These are phyloP conservation scores for Flaveria linearis DNA, from an alignment of 129 eudicot species.

Conservation along the genomic window DNA sequence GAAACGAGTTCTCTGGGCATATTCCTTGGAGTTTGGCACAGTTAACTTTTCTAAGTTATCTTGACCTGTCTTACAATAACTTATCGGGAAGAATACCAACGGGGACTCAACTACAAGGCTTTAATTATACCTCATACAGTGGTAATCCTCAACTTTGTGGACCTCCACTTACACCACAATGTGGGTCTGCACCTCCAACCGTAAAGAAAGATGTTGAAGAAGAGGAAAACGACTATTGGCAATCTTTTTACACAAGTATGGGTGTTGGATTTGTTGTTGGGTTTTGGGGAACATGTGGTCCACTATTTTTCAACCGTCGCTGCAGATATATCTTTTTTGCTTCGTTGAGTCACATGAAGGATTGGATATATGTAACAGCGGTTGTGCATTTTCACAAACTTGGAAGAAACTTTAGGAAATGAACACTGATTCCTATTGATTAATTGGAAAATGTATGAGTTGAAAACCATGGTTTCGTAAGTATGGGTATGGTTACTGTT, in stretches of 20 bases:
- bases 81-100: conserved; percentile 42
- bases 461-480: background rate
- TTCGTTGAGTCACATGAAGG: conserved; percentile 7
- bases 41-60: conserved; percentile 8
- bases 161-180: conserved; percentile 31
- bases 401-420: too few species aligned
- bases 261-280: conserved; percentile 25
- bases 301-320: background rate
- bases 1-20: conserved; percentile 29
- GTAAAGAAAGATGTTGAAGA: conserved; percentile 8
- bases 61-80: conserved; percentile 43
- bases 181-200: conserved; percentile 11
- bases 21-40: conserved; percentile 31
- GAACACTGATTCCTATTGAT: background rate
- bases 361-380: too few species aligned
- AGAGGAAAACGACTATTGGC: background rate
- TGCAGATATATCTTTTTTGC: conserved; percentile 4
- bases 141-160: conserved; percentile 44
- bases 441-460: background rate
- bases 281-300: conserved; percentile 27
- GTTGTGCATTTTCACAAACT: too few species aligned
- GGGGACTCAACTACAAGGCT: conserved; percentile 20
- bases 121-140: conserved; percentile 16
- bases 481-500: background rate
- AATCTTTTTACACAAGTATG: conserved; percentile 13